A percentile compares a stretch with the other conserved stretches of the same genome.
Evolutionary conservation across 2,329 filamentous ascomycete species (phyloP).

Genomic region (Colletotrichum sp.): DNA sequence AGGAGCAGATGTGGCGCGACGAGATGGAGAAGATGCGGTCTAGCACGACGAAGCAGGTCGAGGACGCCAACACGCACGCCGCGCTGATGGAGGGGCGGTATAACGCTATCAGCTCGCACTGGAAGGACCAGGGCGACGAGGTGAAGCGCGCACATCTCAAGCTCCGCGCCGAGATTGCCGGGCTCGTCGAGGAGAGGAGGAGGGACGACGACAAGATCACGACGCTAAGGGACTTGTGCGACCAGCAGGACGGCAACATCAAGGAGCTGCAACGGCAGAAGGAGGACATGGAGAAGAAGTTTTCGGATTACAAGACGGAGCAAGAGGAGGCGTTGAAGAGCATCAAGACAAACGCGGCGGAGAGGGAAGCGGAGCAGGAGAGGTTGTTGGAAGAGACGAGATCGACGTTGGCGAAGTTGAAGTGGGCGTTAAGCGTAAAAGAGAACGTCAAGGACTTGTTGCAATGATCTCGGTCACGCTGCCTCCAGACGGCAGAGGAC

Average conservation of each 20-base stretch:
- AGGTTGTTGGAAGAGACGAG: constrained; percentile 62
- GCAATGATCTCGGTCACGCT: constrained; percentile 34
- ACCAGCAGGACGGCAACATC: constrained; percentile 75
- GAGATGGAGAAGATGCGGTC: constrained; percentile 67
- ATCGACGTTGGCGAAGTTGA: constrained; percentile 70
- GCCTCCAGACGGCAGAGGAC: not conserved
- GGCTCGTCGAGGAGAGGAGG: constrained; percentile 58
- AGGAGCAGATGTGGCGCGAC: constrained; percentile 66
- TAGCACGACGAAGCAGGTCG: constrained; percentile 67
- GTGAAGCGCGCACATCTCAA: constrained; percentile 57
- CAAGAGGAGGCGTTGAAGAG: constrained; percentile 66
- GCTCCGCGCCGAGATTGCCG: constrained; percentile 58
- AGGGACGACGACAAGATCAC: constrained; percentile 68
- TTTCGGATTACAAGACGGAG: constrained; percentile 68
- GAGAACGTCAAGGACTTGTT: constrained; percentile 61
- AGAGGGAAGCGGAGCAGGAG: constrained; percentile 67
- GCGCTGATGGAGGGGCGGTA: constrained; percentile 74
- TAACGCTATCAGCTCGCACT: constrained; percentile 69
- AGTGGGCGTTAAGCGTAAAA: constrained; percentile 75
- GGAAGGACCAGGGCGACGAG: constrained; percentile 69
- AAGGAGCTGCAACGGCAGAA: constrained; percentile 66
- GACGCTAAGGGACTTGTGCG: constrained; percentile 70
- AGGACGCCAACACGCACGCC: constrained; percentile 68
- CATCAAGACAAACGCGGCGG: constrained; percentile 62
- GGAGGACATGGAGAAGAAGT: constrained; percentile 62